Evolutionary conservation across 768 basidiomycete genomes (phyloP), one percentile per base, ranked within the genome.

Genomic region (Fomitopsis pulvina): DNA sequence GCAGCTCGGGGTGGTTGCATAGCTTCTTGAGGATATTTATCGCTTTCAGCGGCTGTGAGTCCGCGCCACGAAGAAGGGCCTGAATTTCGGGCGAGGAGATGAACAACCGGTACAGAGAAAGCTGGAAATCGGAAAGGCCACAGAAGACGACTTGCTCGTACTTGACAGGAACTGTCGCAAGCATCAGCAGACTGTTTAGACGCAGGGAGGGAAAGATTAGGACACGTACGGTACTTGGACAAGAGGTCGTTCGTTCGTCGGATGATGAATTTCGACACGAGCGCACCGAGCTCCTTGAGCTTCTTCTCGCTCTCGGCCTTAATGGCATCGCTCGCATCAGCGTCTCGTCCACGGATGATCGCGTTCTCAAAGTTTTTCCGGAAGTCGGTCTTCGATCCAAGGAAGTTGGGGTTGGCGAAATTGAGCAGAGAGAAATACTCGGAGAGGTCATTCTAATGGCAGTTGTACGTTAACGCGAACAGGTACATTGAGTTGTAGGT

Each of bases 121-220:
- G 69, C 58, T 97, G 93, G 57, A 96, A 83, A 14, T 84, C 74
- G 2, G 90, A 92, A 3, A 89, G 77, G 37, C 80, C 76, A 64
- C 93, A 97, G 68, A 96, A 97, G 0, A 97, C 93, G 53, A 97
- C 88, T 52, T 97, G 92, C 65, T 98, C 96, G 69, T 98, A 98
- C 66, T 99, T 99, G 69, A 99, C 92, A 8, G 96, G 96, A 25
- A 99, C 95, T 98, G 60, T 1, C 45, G 42, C 22, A 7, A 48
- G 30, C 22, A 39, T 54, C 29, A 50, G 48, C 56, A 16, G 4
- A 18, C 41, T 50, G 52, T 16, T 32, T 25, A 41, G 51, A 57
- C 39, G 24, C 42, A 26, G 30, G 25, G 32, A 41, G 50, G 21
- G n/a, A 12, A 32, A 45, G 14, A 28, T 18, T 14, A 12, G 20